Evolutionary conservation across 306 rosid species (phyloP), one percentile per base, ranked within the genome.

Genomic region (Gastrolobium bilobum): DNA sequence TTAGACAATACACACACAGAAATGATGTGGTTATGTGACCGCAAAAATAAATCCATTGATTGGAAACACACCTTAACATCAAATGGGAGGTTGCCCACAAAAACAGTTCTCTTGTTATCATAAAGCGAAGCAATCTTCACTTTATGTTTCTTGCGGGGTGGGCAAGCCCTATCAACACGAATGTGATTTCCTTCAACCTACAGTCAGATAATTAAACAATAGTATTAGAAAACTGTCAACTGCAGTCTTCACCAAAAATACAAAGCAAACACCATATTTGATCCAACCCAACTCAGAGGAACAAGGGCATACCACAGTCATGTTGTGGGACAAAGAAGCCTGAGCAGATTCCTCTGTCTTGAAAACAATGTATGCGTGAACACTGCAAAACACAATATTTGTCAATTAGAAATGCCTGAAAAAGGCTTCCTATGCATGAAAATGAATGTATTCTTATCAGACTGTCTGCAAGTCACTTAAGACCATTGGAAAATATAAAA

Each of bases 131-230:
- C 53, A 54, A 34, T 89, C 57, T 91, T 98, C 70, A 92, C 91
- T 72, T 93, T 95, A 75, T 56, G 86, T 84, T 90, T 95, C 89
- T 95, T 95, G 72, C 98, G 94, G 56, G 99, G 99, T 2, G 99
- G 99, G 89, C 98, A 95, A 44, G 99, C 99, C 86, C 93, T 75
- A 76, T 95, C 99, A 75, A 95, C 98, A 59, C 98, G 98, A 31
- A 93, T 89, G 79, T 93, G 99, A 73, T 93, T 91, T 71, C 92
- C 99, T 65, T 80, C 98, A 80, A 95, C 79, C 99, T 93, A 79
- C 59, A 80, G 52, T 48, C 86, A 79, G 7, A 71, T 48, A 43
- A 71, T 37, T 5, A 80, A 75, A 63, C 71, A 37, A 50, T 46
- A 11, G 42, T 20, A 38, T 44, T 31, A 29, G 20, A 46, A 52